Evolutionary conservation across 108 stramenopile species (phyloP).

Genomic region (Pseudonitzschia delicatissima): DNA sequence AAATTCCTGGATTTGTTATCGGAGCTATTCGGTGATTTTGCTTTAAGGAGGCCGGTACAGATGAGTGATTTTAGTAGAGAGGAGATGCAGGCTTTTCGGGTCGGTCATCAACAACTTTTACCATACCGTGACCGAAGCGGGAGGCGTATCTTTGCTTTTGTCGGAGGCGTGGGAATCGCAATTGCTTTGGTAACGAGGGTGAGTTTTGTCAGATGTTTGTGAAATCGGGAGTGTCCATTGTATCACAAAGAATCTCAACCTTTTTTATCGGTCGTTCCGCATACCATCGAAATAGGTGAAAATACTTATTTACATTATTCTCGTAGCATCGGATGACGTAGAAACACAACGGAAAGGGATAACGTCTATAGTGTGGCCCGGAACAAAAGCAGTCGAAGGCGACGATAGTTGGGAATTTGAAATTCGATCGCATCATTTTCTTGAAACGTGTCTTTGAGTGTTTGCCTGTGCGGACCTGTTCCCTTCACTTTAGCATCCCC

Average conservation of each 20-base stretch:
- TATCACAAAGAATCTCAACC: neutral
- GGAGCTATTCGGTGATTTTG: slow-evolving; percentile 33
- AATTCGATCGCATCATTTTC: neutral
- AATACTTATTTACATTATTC: neutral
- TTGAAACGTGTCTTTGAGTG: slow-evolving; percentile 5
- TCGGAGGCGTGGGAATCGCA: slow-evolving; percentile 4
- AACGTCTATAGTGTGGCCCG: slow-evolving; percentile 9
- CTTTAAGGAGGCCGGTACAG: slow-evolving; percentile 17
- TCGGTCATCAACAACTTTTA: neutral
- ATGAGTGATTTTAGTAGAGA: slow-evolving; percentile 32
- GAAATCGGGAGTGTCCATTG: neutral
- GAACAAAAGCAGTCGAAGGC: neutral
- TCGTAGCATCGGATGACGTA: slow-evolving; percentile 6
- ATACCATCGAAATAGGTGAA: neutral
- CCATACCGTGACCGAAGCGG: slow-evolving; percentile 21
- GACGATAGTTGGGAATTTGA: neutral
- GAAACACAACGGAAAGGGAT: slow-evolving; percentile 13
- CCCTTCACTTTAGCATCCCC: slow-evolving; percentile 7
- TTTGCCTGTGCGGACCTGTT: slow-evolving; percentile 1
- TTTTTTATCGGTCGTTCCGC: neutral
- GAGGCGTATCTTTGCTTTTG: slow-evolving; percentile 10
- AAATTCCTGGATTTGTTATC: slow-evolving; percentile 28
- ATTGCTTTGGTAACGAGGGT: slow-evolving; percentile 2
- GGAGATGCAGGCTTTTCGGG: slow-evolving; percentile 6
- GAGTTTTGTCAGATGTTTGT: neutral